Conservation (phyloP, 2,329 filamentous ascomycete species). For the Fusarium poae region DNA sequence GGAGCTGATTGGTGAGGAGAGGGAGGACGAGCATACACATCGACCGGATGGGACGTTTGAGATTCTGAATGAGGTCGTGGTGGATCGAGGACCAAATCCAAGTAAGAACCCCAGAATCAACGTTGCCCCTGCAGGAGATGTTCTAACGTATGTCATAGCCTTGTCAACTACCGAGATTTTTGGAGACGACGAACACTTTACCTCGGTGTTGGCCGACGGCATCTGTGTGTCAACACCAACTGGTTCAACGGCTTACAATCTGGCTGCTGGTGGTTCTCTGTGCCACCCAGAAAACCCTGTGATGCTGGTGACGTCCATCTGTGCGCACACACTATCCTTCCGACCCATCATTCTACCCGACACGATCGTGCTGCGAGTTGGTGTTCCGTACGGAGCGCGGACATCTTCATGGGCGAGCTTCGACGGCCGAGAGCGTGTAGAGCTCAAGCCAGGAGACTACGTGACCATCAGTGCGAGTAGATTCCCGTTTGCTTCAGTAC, state of each 20-base stretch:
- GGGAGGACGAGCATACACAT: constrained; percentile 87
- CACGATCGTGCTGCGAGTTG: constrained; percentile 91
- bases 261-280: constrained; percentile 93
- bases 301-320: constrained; percentile 93
- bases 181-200: constrained; percentile 95
- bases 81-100: constrained; percentile 92
- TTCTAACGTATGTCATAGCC: constrained; percentile 61
- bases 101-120: constrained; percentile 67
- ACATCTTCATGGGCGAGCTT: constrained; percentile 98
- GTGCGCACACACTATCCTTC: constrained; percentile 94
- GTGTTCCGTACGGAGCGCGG: constrained; percentile 93
- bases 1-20: constrained; percentile 88
- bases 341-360: constrained; percentile 96
- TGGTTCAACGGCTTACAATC: constrained; percentile 94
- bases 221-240: constrained; percentile 95
- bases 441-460: constrained; percentile 83
- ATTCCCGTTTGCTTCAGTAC: constrained; percentile 83
- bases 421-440: constrained; percentile 90
- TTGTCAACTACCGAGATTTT: constrained; percentile 95
- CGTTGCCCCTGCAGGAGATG: constrained; percentile 7
- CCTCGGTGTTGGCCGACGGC: constrained; percentile 91
- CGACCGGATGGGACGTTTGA: constrained; percentile 85
- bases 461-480: constrained; percentile 85
- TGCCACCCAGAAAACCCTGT: constrained; percentile 98
- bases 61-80: constrained; percentile 96